These are phyloP conservation scores for Heliocybe sulcata DNA, from an alignment of 1,284 basidiomycete genomes.

Conservation along the genomic window DNA sequence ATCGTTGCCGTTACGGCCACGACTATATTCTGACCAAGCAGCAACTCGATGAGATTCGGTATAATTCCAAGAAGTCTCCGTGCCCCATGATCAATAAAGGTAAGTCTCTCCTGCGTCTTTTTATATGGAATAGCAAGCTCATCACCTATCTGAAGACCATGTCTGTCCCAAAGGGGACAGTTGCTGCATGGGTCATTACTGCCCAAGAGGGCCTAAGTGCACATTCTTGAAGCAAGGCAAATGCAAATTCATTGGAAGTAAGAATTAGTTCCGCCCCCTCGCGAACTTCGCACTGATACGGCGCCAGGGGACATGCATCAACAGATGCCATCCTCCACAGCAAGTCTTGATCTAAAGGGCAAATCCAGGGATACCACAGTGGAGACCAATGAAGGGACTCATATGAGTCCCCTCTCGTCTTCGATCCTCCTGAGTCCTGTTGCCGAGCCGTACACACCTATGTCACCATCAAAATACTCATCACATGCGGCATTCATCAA, in stretches of 20 bases:
- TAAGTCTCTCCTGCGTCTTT: conserved; percentile 7
- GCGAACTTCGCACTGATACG: conserved; percentile 2
- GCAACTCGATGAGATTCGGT: conserved; percentile 25
- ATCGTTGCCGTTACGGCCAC: conserved; percentile 32
- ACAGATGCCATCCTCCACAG: neutral
- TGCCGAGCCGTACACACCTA: neutral
- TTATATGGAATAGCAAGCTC: neutral
- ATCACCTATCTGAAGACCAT: conserved; percentile 14
- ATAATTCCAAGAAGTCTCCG: conserved; percentile 32
- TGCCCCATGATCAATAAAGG: conserved; percentile 28
- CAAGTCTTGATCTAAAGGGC: neutral
- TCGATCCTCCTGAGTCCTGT: neutral
- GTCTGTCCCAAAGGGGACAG: conserved; percentile 22
- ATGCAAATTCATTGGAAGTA: conserved; percentile 28
- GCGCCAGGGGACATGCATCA: conserved; percentile 14
- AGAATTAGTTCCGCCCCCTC: conserved; percentile 8
- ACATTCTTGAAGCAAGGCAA: conserved; percentile 21
- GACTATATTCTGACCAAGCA: conserved; percentile 26
- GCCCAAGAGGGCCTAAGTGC: conserved; percentile 26
- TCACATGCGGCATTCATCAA: neutral
- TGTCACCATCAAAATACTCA: neutral
- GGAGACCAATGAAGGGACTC: neutral
- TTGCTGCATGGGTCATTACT: conserved; percentile 26
- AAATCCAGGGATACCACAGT: neutral
- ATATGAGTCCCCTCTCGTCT: neutral